phyloP scores from a whole-genome alignment of 2,329 filamentous ascomycete genomes.

The Diaporthe citriasiana region DNA sequence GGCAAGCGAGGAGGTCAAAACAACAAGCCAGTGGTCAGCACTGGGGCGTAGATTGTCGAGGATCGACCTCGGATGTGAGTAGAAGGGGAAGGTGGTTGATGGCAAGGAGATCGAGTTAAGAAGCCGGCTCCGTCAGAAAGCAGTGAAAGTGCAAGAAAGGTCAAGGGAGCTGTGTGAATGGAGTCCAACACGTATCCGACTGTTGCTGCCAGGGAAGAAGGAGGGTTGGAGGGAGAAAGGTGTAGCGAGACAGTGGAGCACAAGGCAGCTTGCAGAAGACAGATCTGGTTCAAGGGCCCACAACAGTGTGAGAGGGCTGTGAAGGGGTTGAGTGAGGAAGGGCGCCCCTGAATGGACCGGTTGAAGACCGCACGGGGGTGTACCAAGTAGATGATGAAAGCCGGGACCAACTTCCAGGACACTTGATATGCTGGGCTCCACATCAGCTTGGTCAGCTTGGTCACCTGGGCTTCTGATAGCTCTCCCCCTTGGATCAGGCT shows the following conservation, averaged over 20 bases:
- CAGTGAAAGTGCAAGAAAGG: not conserved
- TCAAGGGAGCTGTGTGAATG: not conserved
- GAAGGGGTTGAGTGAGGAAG: not conserved
- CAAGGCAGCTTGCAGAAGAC: not conserved
- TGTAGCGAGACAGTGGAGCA: not conserved
- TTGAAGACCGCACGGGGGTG: not conserved
- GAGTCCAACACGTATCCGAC: not conserved
- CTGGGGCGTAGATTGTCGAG: not conserved
- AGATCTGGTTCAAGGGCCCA: not conserved
- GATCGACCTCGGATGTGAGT: too few relatives aligned
- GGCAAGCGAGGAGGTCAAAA: not conserved
- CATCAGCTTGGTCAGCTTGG: not conserved
- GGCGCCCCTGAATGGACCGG: not conserved
- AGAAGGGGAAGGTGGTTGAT: not conserved
- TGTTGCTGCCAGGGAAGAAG: too few relatives aligned
- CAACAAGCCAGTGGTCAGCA: not conserved
- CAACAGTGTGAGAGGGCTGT: not conserved
- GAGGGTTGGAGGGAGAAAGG: not conserved
- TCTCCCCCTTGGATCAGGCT: not conserved
- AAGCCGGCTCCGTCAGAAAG: not conserved
- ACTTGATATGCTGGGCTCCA: not conserved
- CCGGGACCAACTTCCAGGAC: not conserved
- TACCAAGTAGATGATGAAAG: not conserved
- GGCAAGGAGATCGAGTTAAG: not conserved
- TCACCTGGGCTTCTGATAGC: not conserved